These are phyloP conservation scores for Cicer yamashitae DNA, from an alignment of 306 rosid species.

Conservation along the genomic window DNA sequence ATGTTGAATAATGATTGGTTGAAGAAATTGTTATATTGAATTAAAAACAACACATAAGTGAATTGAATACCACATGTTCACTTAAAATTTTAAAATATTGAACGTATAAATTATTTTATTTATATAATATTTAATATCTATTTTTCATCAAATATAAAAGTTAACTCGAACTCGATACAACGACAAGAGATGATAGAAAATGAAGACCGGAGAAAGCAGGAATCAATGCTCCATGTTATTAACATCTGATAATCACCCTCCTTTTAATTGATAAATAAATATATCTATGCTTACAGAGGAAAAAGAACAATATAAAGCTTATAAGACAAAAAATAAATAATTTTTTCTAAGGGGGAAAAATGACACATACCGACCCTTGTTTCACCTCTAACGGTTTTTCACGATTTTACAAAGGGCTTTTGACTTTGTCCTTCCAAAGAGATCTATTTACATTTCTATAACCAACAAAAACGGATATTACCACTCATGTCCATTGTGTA, in stretches of 20 bases:
- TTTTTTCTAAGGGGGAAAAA: slow-evolving; percentile 43
- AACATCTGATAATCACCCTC: slow-evolving; percentile 45
- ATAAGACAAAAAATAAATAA: slow-evolving; percentile 49
- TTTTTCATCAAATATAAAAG: too few species aligned
- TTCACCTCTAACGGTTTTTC: slow-evolving; percentile 59
- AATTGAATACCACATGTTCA: too few species aligned
- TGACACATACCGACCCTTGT: slow-evolving; percentile 44
- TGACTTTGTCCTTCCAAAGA: slow-evolving; percentile 56
- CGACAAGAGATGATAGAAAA: neutral
- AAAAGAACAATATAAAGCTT: slow-evolving; percentile 41
- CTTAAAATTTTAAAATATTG: too few species aligned
- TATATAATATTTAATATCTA: too few species aligned
- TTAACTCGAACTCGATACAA: too few species aligned
- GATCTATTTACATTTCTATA: slow-evolving; percentile 72
- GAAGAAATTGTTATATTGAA: too few species aligned
- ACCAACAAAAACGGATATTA: slow-evolving; percentile 46
- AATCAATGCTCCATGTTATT: slow-evolving; percentile 64
- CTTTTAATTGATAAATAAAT: slow-evolving; percentile 53
- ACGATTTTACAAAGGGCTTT: slow-evolving; percentile 52
- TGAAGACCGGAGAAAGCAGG: slow-evolving; percentile 32
- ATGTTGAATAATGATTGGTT: too few species aligned
- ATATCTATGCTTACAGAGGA: slow-evolving; percentile 56
- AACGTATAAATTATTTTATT: too few species aligned
- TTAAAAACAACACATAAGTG: too few species aligned
- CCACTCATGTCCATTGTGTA: slow-evolving; percentile 48